Conservation (phyloP, 164 flowering plant species). For the Kingdonia uniflora region DNA sequence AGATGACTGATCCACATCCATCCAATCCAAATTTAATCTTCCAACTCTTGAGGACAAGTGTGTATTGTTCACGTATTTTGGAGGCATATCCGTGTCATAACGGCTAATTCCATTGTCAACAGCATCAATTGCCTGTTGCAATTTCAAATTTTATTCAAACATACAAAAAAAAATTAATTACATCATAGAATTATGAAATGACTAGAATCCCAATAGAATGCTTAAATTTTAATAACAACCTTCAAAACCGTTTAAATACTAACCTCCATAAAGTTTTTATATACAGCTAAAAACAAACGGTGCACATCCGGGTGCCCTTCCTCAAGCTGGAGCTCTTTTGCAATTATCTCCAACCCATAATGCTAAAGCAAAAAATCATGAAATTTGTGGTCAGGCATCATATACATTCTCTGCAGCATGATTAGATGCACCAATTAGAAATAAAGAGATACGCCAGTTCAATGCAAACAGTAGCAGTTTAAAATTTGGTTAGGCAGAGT, state of each 20-base stretch:
- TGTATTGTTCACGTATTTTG: conserved; percentile 80
- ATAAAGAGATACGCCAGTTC: too few species aligned
- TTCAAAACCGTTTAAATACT: neutral
- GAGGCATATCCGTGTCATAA: conserved; percentile 70
- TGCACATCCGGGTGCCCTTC: conserved; percentile 43
- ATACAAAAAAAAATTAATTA: neutral
- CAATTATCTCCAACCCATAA: conserved; percentile 50
- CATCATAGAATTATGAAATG: neutral
- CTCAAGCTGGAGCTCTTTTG: conserved; percentile 52
- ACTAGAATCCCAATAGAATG: neutral
- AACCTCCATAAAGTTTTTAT: conserved; percentile 63
- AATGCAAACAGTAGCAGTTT: too few species aligned
- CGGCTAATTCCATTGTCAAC: conserved; percentile 86
- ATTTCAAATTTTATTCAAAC: neutral
- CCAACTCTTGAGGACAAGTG: conserved; percentile 78
- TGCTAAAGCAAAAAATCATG: conserved; percentile 24
- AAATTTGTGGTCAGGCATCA: neutral
- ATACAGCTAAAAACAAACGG: conserved; percentile 37
- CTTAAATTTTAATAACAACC: neutral
- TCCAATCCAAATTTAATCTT: conserved; percentile 80
- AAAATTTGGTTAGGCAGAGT: too few species aligned
- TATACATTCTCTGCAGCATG: neutral
- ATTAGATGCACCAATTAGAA: neutral
- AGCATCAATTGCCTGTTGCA: conserved; percentile 84
- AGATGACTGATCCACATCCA: conserved; percentile 79